These are phyloP conservation scores for Fusarium continuum DNA, from an alignment of 2,329 filamentous ascomycete species.

Conservation along the genomic window DNA sequence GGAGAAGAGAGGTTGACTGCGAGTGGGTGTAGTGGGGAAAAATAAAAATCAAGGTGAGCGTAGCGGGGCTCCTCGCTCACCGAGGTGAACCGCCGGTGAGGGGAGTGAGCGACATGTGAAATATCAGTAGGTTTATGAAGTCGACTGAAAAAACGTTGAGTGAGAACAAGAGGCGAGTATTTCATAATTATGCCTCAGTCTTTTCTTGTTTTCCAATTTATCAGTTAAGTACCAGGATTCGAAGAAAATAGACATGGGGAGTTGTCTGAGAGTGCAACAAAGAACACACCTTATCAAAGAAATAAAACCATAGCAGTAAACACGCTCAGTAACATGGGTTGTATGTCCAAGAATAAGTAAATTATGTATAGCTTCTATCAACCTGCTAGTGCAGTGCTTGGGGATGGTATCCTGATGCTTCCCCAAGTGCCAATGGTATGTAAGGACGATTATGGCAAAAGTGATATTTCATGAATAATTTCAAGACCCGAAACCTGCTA, in stretches of 20 bases:
- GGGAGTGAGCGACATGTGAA: too few species aligned
- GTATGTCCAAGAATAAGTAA: background rate
- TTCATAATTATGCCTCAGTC: too few species aligned
- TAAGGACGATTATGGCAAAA: constrained; percentile 4
- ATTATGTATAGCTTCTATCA: constrained; percentile 19
- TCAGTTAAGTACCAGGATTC: too few species aligned
- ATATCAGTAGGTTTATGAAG: too few species aligned
- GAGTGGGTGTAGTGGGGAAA: constrained; percentile 2
- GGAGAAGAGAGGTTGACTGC: constrained; percentile 48
- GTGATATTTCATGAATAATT: background rate
- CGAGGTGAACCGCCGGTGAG: constrained; percentile 1
- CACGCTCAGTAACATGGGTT: too few species aligned
- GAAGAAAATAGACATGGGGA: too few species aligned
- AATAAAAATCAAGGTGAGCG: constrained; percentile 37
- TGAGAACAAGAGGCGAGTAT: too few species aligned
- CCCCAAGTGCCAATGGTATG: constrained; percentile 10
- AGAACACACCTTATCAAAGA: too few species aligned
- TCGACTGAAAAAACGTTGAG: too few species aligned
- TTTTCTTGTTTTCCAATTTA: too few species aligned
- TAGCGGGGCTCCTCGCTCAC: constrained; percentile 18
- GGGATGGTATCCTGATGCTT: constrained; percentile 34
- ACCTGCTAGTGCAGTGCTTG: constrained; percentile 10
- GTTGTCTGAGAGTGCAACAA: too few species aligned
- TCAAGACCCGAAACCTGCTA: background rate
- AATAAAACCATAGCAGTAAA: too few species aligned